Percentiles rank a stretch among this genome's conserved stretches.
phyloP scores from a whole-genome alignment of 225 moss, liverwort and hornwort genomes.

The Physcomitrellopsis africana region DNA sequence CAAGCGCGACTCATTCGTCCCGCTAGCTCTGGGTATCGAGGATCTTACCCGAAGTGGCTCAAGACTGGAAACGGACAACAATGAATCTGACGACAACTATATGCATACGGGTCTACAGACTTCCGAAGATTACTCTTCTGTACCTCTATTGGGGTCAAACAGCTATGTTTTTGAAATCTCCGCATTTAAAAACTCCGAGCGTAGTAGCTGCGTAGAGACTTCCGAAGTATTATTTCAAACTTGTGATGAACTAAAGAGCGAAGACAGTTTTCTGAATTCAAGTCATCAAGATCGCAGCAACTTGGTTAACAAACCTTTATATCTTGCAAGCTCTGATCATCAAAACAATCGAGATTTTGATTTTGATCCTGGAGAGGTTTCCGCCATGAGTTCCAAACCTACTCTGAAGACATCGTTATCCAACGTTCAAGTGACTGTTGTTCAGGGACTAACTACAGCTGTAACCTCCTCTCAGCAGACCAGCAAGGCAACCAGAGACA shows the following conservation, averaged over 20 bases:
- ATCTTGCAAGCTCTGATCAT: background rate
- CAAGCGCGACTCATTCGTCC: slow-evolving; percentile 11
- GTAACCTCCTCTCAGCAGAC: slow-evolving; percentile 24
- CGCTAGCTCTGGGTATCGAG: slow-evolving; percentile 16
- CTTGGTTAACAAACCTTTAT: slow-evolving; percentile 3
- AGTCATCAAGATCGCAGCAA: slow-evolving; percentile 6
- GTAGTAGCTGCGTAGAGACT: background rate
- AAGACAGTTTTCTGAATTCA: background rate
- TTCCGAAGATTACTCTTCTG: background rate
- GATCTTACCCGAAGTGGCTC: slow-evolving; percentile 5
- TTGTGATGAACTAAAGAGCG: background rate
- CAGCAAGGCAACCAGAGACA: slow-evolving; percentile 24
- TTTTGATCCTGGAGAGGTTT: slow-evolving; percentile 4
- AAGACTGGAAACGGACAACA: slow-evolving; percentile 16
- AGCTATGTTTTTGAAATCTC: background rate
- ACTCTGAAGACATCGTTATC: background rate
- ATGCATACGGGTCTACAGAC: slow-evolving; percentile 2
- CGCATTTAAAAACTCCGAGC: background rate
- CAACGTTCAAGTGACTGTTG: background rate
- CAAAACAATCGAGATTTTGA: slow-evolving; percentile 5
- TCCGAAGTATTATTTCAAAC: background rate
- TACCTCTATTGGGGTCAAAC: background rate
- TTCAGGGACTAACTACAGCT: slow-evolving; percentile 1
- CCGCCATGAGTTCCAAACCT: too few relatives aligned
- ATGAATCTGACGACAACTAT: background rate